Evolutionary conservation across 2,329 filamentous ascomycete species (phyloP), one percentile per base, ranked within the genome.

Genomic region (Trichophyton simii): DNA sequence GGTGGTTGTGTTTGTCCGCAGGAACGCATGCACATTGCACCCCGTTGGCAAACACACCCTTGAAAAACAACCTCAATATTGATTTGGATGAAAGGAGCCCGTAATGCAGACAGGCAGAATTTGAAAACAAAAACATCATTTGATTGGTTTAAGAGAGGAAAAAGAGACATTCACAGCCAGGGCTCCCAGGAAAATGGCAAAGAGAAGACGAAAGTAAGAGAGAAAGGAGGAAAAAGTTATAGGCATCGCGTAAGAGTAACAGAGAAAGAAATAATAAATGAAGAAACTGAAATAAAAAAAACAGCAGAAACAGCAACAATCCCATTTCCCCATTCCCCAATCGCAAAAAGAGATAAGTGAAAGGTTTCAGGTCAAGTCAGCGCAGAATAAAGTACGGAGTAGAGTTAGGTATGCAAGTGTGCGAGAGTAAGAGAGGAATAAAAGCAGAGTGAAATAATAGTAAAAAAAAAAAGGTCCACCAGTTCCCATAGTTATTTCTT

Each of bases 51-150:
- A 58, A 58, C 34, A 38, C 11, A 42, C 34, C 18, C 9, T 22
- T 42, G 38, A 58, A 58, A 58, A 42, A 36, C 15, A 25, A 38
- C 11, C 34, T 38, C 34, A 58, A 58, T 28, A 58, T 58, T 41
- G 41, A 55, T 55, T 55, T 55, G 28, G 28, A 55, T 55, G n/a
- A 55, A 55, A 55, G 41, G 34, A 13, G 52, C 28, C 52, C 28
- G 28, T 36, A 54, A 48, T 18, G 48, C 31, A n/a, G 44, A 31
- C 59, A 42, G 13, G 38, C 20, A 15, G 25, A 28, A 68, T 67
- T 66, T 66, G 68, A 66, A 68, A 62, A 68, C 31, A 42, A 22
- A 18, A 60, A 20, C n/a, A 60, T 13, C 9, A 9, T 38, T 38
- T 38, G 34, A 38, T 38, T 38, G 34, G 34, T 38, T 38, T 38